Evolutionary conservation across 2,329 filamentous ascomycete genomes (phyloP), one percentile per base, ranked within the genome.

Genomic region (Claviceps sp.): DNA sequence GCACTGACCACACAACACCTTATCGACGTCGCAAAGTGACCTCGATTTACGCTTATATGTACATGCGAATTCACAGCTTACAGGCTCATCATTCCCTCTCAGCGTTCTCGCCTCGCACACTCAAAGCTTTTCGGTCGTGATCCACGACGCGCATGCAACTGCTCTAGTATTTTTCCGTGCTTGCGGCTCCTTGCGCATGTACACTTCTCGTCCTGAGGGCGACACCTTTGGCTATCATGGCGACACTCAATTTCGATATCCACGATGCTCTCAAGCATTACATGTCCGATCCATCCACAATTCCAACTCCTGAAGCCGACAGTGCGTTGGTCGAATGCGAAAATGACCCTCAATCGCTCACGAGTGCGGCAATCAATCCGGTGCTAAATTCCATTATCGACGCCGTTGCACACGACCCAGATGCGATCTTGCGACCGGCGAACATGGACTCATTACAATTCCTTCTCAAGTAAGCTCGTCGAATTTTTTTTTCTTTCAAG

Each of bases 191-290:
- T 40, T 45, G 39, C 46, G 34, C 46, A 17, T 29, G n/a, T 22
- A 17, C 29, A n/a, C 17, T 37, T 38, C 57, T 59, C 51, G 52
- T 47, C 53, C 56, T 42, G 26, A 36, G 48, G 57, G 59, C 54
- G 55, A 51, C 55, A 54, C 50, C 47, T 51, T 59, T 62, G 63
- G 59, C 67, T 61, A 68, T 57, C 66, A 85, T 85, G 82, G 85
- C 75, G 63, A 86, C 86, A 73, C 79, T 89, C 66, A 79, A 84
- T 63, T 98, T 98, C 72, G 88, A 97, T 68, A 88, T 98, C 69
- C 95, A 96, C 68, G 86, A 95, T 73, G 88, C 89, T 58, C 85
- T 97, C 68, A 96, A 95, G 76, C 80, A 88, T 66, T 98, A 96
- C 71, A 87, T 96, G 79, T 94, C 88, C 70, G 91, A 97, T 66